These are phyloP conservation scores for Corchorus capsularis DNA, from an alignment of 345 rosid species.

Conservation along the genomic window DNA sequence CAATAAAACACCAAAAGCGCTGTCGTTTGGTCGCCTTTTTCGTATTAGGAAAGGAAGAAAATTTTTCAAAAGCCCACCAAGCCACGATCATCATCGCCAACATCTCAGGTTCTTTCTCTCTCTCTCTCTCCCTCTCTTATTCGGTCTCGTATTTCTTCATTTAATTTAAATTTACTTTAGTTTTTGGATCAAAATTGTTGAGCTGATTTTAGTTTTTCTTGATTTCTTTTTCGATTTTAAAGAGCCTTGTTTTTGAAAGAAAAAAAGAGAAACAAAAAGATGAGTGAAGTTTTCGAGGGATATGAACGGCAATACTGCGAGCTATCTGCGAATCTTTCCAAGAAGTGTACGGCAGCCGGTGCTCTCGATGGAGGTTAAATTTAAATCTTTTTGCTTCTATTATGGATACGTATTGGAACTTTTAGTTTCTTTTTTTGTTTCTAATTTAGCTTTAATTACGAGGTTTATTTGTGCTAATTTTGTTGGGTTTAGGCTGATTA, in stretches of 20 bases:
- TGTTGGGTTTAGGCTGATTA: not conserved
- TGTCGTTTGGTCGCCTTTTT: not conserved
- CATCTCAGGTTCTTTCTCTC: slow-evolving; percentile 9
- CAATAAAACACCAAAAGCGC: not conserved
- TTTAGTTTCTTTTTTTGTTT: not conserved
- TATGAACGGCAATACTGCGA: slow-evolving; percentile 69
- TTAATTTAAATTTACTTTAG: not conserved
- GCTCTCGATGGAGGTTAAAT: slow-evolving; percentile 56
- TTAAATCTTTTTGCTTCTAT: not conserved
- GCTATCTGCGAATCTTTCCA: slow-evolving; percentile 59
- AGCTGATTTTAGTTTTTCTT: not conserved
- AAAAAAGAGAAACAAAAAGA: slow-evolving; percentile 21
- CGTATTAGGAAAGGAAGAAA: not conserved
- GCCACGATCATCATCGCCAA: not conserved
- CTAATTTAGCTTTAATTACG: not conserved
- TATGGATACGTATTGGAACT: too few species aligned
- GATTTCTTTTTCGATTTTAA: slow-evolving; percentile 1
- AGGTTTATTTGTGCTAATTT: too few species aligned
- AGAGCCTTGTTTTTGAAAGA: not conserved
- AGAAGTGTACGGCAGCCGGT: slow-evolving; percentile 51
- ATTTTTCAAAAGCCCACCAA: not conserved
- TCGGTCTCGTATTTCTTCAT: not conserved
- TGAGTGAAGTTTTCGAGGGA: slow-evolving; percentile 64
- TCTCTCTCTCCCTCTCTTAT: not conserved
- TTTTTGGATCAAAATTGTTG: not conserved